phyloP scores from a whole-genome alignment of 352 stramenopile species.

The Phytophthora meadii region DNA sequence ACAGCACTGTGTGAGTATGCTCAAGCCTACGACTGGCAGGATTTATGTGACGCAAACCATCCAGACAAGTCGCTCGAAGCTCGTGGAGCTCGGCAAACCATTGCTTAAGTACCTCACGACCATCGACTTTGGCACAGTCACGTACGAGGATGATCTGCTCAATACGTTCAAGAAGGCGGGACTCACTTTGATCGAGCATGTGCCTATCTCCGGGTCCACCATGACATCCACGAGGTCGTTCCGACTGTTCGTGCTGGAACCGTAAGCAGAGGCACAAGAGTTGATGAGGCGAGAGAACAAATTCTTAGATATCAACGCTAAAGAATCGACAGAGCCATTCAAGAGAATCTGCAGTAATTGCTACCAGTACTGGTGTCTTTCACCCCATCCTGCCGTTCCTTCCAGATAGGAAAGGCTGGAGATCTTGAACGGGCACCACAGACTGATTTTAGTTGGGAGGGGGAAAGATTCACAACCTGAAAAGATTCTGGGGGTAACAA shows the following conservation, averaged over 20 bases:
- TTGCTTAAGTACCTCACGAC: conserved; percentile 93
- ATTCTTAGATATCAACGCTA: background rate
- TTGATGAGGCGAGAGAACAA: background rate
- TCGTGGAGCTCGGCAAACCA: conserved; percentile 85
- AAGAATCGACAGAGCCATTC: background rate
- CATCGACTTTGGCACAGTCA: conserved; percentile 93
- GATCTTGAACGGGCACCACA: conserved; percentile 26
- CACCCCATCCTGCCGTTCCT: background rate
- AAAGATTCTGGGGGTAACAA: conserved; percentile 19
- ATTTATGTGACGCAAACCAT: conserved; percentile 94
- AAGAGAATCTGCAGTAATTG: background rate
- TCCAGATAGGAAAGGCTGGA: conserved; percentile 11
- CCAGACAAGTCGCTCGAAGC: conserved; percentile 74
- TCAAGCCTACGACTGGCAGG: conserved; percentile 63
- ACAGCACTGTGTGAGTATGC: conserved; percentile 62
- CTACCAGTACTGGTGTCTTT: too few species aligned
- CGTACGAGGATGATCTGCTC: conserved; percentile 83
- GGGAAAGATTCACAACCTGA: background rate
- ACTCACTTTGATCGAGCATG: conserved; percentile 60
- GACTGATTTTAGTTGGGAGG: conserved; percentile 20
- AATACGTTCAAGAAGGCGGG: conserved; percentile 70
- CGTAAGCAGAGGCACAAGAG: conserved; percentile 19
- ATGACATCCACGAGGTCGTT: conserved; percentile 70
- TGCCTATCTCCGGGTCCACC: conserved; percentile 64
- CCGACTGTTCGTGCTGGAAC: conserved; percentile 67